Base-by-base conservation (phyloP, 495 filamentous ascomycete genomes). In the Ascodesmis nigricans region DNA sequence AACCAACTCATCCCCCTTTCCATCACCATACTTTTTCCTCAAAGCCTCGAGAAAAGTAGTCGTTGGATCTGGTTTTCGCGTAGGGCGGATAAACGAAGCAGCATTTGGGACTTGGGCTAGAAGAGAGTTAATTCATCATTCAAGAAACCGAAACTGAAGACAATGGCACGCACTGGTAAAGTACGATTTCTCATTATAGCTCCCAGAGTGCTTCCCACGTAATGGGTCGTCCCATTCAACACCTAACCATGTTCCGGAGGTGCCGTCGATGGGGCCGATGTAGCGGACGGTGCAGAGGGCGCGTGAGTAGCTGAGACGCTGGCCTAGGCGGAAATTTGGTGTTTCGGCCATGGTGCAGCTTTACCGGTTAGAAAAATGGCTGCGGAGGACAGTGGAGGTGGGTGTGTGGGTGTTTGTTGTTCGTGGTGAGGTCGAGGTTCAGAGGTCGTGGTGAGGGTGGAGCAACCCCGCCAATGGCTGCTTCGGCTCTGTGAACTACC, bases 141-240 rank as follows among this genome's bases (percentile, higher is more conserved):
- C n/a, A 5, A n/a, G 6, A 35, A 15, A 24, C 21, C 16, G n/a
- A 17, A 19, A 21, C 19, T 31, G 15, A 7, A 1, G 18, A 39
- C 37, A 31, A 5, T 19, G 8, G 20, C 5, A 47, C 56, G 38
- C 61, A 92, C 84, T 91, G 44, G 64, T 61, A 46, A 95, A 95
- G 51, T 95, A 93, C 36, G 64, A 68, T 42, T 66, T 59, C 31
- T 76, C 81, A 16, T 68, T 68, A 58, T 84, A 69, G 36, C 72
- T 68, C 6, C 90, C 87, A 39, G 79, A 66, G 57, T 97, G 82
- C 58, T 92, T 95, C 20, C 87, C 90, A 47, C 80, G 61, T 25
- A 57, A 59, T 35, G 69, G 59, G 46, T 91, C 75, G 55, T 95
- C 87, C 90, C 90, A 97, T 62, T 97, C 87, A 13, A 95, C 80